These are phyloP conservation scores for Onygena corvina DNA, from an alignment of 2,329 filamentous ascomycete species.

Conservation along the genomic window DNA sequence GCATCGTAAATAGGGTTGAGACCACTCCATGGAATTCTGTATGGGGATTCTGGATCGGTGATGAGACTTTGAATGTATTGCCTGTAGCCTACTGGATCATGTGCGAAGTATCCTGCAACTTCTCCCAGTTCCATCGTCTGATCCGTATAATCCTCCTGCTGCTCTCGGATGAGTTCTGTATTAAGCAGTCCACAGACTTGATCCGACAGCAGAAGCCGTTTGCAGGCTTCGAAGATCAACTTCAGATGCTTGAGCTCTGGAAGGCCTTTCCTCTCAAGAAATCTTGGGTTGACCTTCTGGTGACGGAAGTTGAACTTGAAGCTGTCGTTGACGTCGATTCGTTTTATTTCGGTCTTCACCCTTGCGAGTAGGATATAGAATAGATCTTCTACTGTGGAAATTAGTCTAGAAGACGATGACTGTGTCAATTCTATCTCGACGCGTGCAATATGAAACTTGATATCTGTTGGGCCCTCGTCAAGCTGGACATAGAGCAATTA, in stretches of 20 bases:
- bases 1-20: slow-evolving; percentile 23
- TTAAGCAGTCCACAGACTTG: slow-evolving; percentile 22
- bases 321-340: slow-evolving; percentile 26
- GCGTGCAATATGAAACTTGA: slow-evolving; percentile 23
- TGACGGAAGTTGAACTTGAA: slow-evolving; percentile 21
- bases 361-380: slow-evolving; percentile 29
- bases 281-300: slow-evolving; percentile 13
- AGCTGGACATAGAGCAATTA: slow-evolving; percentile 20
- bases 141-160: slow-evolving; percentile 23
- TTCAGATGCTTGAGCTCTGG: slow-evolving; percentile 27
- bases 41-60: slow-evolving; percentile 17
- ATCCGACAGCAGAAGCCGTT: slow-evolving; percentile 22
- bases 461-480: slow-evolving; percentile 21
- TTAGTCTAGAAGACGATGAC: slow-evolving; percentile 22
- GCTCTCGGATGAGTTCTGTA: slow-evolving; percentile 19
- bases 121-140: slow-evolving; percentile 17
- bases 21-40: slow-evolving; percentile 23
- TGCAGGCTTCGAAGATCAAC: slow-evolving; percentile 26
- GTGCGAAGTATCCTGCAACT: slow-evolving; percentile 12
- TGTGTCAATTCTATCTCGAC: slow-evolving; percentile 23
- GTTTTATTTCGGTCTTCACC: slow-evolving; percentile 28
- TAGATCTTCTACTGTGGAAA: slow-evolving; percentile 27
- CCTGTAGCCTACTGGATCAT: slow-evolving; percentile 25
- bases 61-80: slow-evolving; percentile 20
- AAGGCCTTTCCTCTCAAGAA: slow-evolving; percentile 16